These are phyloP conservation scores for Xylaria longipes DNA, from an alignment of 495 filamentous ascomycete genomes.

Conservation along the genomic window DNA sequence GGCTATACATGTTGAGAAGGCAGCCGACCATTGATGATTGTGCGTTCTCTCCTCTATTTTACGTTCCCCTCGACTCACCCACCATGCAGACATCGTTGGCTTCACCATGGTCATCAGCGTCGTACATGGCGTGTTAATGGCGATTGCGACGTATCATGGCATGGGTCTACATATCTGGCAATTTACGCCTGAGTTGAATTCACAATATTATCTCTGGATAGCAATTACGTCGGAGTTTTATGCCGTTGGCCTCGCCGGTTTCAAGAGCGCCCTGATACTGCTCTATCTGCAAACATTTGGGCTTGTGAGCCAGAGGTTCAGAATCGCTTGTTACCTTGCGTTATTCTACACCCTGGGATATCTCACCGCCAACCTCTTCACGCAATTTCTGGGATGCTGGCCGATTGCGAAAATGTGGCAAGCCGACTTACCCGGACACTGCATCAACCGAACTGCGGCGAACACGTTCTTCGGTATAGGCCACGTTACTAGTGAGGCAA, in stretches of 20 bases:
- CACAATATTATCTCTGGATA: constrained; percentile 47
- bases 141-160: constrained; percentile 39
- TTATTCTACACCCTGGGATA: constrained; percentile 52
- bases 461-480: constrained; percentile 39
- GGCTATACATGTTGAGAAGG: constrained; percentile 32
- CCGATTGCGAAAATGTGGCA: constrained; percentile 49
- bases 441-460: constrained; percentile 42
- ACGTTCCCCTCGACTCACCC: not conserved
- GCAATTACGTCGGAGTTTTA: constrained; percentile 48
- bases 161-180: constrained; percentile 45
- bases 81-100: constrained; percentile 35
- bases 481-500: constrained; percentile 39
- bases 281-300: constrained; percentile 50
- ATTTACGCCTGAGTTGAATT: constrained; percentile 40
- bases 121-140: constrained; percentile 36
- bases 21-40: constrained; percentile 36
- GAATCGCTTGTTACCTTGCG: constrained; percentile 45
- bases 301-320: constrained; percentile 42
- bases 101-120: constrained; percentile 39
- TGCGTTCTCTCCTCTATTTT: constrained; percentile 18
- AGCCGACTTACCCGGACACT: constrained; percentile 41
- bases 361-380: constrained; percentile 48
- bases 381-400: constrained; percentile 48
- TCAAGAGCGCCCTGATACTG: constrained; percentile 48
- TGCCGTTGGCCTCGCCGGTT: constrained; percentile 45